Conservation (phyloP, 192 early-diverging fungal genomes). For the Linnemannia elongata region DNA sequence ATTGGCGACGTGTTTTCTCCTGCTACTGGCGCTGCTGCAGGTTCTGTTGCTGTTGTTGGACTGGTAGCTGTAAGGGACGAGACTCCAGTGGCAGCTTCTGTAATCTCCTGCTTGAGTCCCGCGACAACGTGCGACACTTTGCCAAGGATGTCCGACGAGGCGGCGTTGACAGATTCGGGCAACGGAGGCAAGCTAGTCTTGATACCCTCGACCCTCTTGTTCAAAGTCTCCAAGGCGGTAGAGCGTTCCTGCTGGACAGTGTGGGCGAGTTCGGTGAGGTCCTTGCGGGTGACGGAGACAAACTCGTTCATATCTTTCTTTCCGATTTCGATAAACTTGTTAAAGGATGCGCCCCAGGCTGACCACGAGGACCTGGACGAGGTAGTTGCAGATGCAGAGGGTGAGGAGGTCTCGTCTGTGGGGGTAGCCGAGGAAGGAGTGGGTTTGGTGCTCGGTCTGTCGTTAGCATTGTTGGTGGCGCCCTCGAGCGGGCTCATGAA, state of each 20-base stretch:
- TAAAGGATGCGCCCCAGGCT: constrained; percentile 47
- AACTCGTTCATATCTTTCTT: constrained; percentile 60
- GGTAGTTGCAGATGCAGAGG: constrained; percentile 2
- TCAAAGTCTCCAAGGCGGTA: constrained; percentile 35
- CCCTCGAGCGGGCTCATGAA: constrained; percentile 54
- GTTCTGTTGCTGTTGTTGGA: background rate
- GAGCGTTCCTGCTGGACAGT: constrained; percentile 61
- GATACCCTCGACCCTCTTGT: constrained; percentile 42
- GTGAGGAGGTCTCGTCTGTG: background rate
- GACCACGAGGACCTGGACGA: constrained; percentile 48
- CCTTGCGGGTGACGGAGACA: constrained; percentile 65
- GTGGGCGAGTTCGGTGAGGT: constrained; percentile 63
- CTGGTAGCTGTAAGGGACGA: constrained; percentile 11
- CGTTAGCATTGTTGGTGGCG: constrained; percentile 22
- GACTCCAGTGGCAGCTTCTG: constrained; percentile 35
- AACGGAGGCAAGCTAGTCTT: constrained; percentile 43
- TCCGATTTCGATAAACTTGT: constrained; percentile 52
- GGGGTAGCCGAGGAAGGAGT: background rate
- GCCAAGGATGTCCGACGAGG: constrained; percentile 37
- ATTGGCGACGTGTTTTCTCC: background rate
- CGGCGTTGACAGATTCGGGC: constrained; percentile 41
- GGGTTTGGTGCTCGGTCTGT: constrained; percentile 29
- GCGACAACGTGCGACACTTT: constrained; percentile 36
- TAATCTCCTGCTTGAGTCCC: constrained; percentile 47
- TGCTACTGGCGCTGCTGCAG: background rate